Base-by-base conservation (phyloP, 78 protist genomes). In the Dictyostelium citrinum region DNA sequence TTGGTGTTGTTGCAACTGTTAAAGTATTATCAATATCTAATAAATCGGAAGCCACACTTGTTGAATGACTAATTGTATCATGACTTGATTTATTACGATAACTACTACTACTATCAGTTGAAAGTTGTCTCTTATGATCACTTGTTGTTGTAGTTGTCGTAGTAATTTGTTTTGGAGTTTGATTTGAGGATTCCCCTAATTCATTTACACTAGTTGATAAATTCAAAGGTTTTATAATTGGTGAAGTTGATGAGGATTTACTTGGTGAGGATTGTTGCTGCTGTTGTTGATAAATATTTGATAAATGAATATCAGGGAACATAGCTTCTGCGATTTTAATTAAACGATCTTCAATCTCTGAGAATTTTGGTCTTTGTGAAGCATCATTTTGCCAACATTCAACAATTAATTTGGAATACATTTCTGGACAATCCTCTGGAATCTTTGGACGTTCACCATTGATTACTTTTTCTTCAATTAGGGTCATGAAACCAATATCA, bases 371-470 rank as follows among this genome's bases (percentile, higher is more conserved):
- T 27, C 96, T 29, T 20, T 3, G 16, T 17, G 29, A 64, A 10
- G 96, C 90, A 68, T 88, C 84, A 24, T 78, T 68, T 58, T 84
- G 93, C 96, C 96, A 95, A 55, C 96, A 95, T 46, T 95, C 90
- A 4, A 22, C 51, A 35, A 95, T 83, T 5, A 95, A 80, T 31
- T 70, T 78, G 1, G 84, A 35, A 33, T 74, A 95, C 22, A 77
- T 39, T 45, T 84, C 24, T n/a, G 60, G 79, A 60, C 92, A 82
- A 24, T 29, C 72, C 3, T 43, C 49, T 29, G 96, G 96, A 24
- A 95, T 82, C 20, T 82, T 58, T 12, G 96, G 96, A 37, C 96
- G 79, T 20, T 90, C 90, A 17, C 96, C 96, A 55, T 45, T 60
- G 7, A 95, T 81, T 11, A 95, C 96, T n/a, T 84, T 82, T 31